phyloP scores from a whole-genome alignment of 1,139 yeast genomes.

The Geotrichum phurueaensis region DNA sequence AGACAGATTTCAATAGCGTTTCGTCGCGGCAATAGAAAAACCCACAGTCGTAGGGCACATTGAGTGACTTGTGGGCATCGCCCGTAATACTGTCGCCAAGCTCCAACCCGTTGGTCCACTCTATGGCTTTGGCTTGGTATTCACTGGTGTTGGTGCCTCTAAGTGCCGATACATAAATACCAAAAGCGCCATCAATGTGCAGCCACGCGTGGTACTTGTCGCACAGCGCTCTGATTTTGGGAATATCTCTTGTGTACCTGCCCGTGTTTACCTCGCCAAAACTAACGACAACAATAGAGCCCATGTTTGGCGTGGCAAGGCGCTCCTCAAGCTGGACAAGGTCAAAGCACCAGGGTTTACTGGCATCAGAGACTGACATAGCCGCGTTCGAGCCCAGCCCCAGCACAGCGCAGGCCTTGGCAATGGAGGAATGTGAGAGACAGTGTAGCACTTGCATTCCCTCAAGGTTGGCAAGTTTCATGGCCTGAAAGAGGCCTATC shows the following conservation, averaged over 20 bases:
- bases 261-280: slow-evolving; percentile 32
- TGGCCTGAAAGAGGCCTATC: slow-evolving; percentile 18
- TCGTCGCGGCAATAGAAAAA: slow-evolving; percentile 23
- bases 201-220: slow-evolving; percentile 29
- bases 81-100: slow-evolving; percentile 30
- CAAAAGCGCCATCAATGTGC: slow-evolving; percentile 31
- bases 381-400: slow-evolving; percentile 27
- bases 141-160: neutral
- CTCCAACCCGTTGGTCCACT: slow-evolving; percentile 24
- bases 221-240: slow-evolving; percentile 24
- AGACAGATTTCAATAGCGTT: slow-evolving; percentile 20
- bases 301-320: slow-evolving; percentile 14
- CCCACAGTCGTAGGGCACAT: slow-evolving; percentile 31
- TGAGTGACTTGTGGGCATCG: slow-evolving; percentile 29
- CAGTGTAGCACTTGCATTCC: slow-evolving; percentile 24
- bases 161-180: slow-evolving; percentile 23
- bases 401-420: slow-evolving; percentile 27
- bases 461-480: slow-evolving; percentile 19
- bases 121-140: slow-evolving; percentile 16
- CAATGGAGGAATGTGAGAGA: slow-evolving; percentile 26
- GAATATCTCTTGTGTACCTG: slow-evolving; percentile 22
- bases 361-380: slow-evolving; percentile 16
- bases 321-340: slow-evolving; percentile 19
- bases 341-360: slow-evolving; percentile 26
- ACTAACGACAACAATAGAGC: slow-evolving; percentile 24